Conservation (phyloP, 2,329 filamentous ascomycete genomes). For the Trematosphaeria pertusa region DNA sequence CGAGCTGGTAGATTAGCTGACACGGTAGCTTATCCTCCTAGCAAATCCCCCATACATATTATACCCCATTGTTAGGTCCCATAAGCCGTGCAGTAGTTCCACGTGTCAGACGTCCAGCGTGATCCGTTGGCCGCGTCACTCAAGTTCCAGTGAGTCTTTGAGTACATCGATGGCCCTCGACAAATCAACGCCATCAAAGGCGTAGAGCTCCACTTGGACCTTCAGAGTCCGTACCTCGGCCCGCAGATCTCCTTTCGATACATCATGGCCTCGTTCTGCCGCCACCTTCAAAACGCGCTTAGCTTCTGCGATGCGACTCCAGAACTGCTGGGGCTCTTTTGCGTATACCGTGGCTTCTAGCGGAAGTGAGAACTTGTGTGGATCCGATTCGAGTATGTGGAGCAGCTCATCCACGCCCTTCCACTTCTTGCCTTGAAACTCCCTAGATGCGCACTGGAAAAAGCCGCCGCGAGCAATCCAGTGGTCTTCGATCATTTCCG, state of each 20-base stretch:
- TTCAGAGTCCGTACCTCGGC: not conserved
- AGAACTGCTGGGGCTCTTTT: conserved; percentile 20
- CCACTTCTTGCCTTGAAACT: not conserved
- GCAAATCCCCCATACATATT: too few species aligned
- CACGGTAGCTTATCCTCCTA: too few species aligned
- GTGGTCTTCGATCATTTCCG: not conserved
- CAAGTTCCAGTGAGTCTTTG: not conserved
- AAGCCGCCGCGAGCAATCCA: not conserved
- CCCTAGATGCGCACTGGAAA: not conserved
- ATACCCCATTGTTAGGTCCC: too few species aligned
- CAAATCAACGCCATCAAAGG: not conserved
- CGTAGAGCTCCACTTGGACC: not conserved
- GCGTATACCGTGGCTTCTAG: not conserved
- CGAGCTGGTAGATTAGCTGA: too few species aligned
- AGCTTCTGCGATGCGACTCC: conserved; percentile 18
- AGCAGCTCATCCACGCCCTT: not conserved
- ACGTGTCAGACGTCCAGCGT: too few species aligned
- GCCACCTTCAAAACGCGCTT: conserved; percentile 13
- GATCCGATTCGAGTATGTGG: not conserved
- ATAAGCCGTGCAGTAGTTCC: too few species aligned
- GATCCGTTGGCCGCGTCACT: too few species aligned
- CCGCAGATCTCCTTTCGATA: not conserved
- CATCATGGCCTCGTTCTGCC: not conserved
- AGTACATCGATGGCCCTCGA: not conserved
- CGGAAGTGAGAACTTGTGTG: not conserved